Evolutionary conservation across 805 yeast species (phyloP).

Genomic region (Nakazawaea molendinolei): DNA sequence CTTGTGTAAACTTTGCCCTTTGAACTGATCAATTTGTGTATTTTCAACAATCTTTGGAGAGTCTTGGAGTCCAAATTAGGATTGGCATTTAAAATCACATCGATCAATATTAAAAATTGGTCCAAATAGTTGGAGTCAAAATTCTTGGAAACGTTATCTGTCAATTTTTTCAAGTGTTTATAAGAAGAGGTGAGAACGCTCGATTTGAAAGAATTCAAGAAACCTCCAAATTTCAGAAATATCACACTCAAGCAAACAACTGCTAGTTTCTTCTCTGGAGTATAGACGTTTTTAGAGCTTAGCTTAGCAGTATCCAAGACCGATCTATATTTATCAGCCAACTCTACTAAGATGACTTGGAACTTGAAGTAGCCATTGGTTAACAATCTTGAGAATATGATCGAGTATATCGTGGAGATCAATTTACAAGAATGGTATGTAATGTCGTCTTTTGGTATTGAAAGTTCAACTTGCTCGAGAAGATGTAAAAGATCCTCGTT

Average conservation of each 20-base stretch:
- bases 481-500: constrained; percentile 10
- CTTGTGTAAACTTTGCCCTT: constrained; percentile 10
- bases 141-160: constrained; percentile 25
- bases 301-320: constrained; percentile 6
- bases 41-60: constrained; percentile 22
- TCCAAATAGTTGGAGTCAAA: constrained; percentile 25
- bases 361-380: constrained; percentile 25
- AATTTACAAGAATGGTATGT: constrained; percentile 20
- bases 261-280: constrained; percentile 20
- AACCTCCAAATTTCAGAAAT: constrained; percentile 27
- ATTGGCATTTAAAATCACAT: constrained; percentile 23
- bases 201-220: constrained; percentile 24
- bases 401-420: constrained; percentile 18
- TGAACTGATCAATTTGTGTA: constrained; percentile 20
- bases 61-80: constrained; percentile 24
- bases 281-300: constrained; percentile 23
- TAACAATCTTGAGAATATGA: constrained; percentile 21
- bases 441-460: constrained; percentile 18
- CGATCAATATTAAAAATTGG: constrained; percentile 22
- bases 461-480: constrained; percentile 16
- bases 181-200: constrained; percentile 22
- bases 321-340: constrained; percentile 8
- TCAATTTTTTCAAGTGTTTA: constrained; percentile 25
- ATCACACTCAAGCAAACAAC: constrained; percentile 22
- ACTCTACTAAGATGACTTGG: constrained; percentile 23